Percentiles rank a stretch among this genome's conserved stretches.
Evolutionary conservation across 2,329 filamentous ascomycete species (phyloP).

Genomic region (Penicillium brevicompactum): DNA sequence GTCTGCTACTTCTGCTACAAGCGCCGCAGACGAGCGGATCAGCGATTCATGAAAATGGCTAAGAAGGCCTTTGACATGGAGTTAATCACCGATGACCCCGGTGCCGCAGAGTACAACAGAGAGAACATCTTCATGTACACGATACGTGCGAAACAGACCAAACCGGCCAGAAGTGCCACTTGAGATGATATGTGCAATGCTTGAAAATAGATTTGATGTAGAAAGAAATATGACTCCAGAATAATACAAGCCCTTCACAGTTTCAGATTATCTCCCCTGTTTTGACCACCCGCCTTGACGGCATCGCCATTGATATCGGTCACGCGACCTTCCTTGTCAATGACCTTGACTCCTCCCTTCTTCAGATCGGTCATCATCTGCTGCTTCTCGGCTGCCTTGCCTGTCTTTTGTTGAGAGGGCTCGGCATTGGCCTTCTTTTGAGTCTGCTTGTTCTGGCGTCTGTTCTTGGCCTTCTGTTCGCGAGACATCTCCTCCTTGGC

Average conservation of each 20-base stretch:
- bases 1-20: slow-evolving; percentile 93
- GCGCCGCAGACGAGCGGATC: slow-evolving; percentile 79
- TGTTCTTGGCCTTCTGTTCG: slow-evolving; percentile 77
- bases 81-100: slow-evolving; percentile 61
- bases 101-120: slow-evolving; percentile 35
- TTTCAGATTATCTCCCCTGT: slow-evolving; percentile 37
- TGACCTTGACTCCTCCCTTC: slow-evolving; percentile 87
- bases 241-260: slow-evolving; percentile 26
- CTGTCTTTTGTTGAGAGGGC: slow-evolving; percentile 47
- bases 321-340: slow-evolving; percentile 85
- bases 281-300: slow-evolving; percentile 46
- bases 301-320: slow-evolving; percentile 82
- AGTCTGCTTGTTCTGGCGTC: slow-evolving; percentile 83
- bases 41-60: slow-evolving; percentile 72
- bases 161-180: background rate
- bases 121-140: slow-evolving; percentile 44
- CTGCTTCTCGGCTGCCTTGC: slow-evolving; percentile 48
- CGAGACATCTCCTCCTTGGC: slow-evolving; percentile 83
- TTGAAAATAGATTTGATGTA: slow-evolving; percentile 12
- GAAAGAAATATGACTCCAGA: slow-evolving; percentile 3
- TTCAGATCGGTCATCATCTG: slow-evolving; percentile 68
- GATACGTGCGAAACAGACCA: slow-evolving; percentile 30
- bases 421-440: slow-evolving; percentile 65
- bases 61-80: slow-evolving; percentile 66
- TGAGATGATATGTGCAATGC: slow-evolving; percentile 10